Evolutionary conservation across 148 eudicot species (phyloP).

Genomic region (Nepenthes mirabilis): DNA sequence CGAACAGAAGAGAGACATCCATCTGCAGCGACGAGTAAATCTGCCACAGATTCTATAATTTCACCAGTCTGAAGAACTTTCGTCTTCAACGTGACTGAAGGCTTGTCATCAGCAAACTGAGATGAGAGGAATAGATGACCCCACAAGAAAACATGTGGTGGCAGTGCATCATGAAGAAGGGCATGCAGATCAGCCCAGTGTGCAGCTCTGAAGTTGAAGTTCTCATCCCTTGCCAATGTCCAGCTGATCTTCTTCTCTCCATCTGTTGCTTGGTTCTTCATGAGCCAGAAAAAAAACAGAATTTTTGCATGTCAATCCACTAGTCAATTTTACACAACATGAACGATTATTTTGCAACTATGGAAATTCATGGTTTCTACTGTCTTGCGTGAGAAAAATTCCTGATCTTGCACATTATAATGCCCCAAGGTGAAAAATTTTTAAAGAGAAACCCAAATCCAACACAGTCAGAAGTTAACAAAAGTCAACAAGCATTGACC

Average conservation of each 20-base stretch:
- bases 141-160: constrained; percentile 37
- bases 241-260: constrained; percentile 25
- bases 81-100: constrained; percentile 26
- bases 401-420: too few relatives aligned
- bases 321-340: too few relatives aligned
- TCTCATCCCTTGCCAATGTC: constrained; percentile 51
- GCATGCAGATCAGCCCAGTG: constrained; percentile 80
- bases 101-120: constrained; percentile 21
- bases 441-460: too few relatives aligned
- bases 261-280: constrained; percentile 48
- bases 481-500: too few relatives aligned
- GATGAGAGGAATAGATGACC: constrained; percentile 56
- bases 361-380: too few relatives aligned
- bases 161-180: constrained; percentile 43
- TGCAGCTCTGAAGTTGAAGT: constrained; percentile 62
- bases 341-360: too few relatives aligned
- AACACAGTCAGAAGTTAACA: too few relatives aligned
- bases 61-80: constrained; percentile 34
- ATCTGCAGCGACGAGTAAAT: constrained; percentile 77
- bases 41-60: constrained; percentile 28
- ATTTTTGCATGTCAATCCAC: not conserved
- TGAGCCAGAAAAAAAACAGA: not conserved
- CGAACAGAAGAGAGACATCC: constrained; percentile 73
- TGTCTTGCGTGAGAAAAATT: too few relatives aligned
- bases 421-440: too few relatives aligned